These are phyloP conservation scores for Nepenthes mirabilis DNA, from an alignment of 148 eudicot genomes.

Conservation along the genomic window DNA sequence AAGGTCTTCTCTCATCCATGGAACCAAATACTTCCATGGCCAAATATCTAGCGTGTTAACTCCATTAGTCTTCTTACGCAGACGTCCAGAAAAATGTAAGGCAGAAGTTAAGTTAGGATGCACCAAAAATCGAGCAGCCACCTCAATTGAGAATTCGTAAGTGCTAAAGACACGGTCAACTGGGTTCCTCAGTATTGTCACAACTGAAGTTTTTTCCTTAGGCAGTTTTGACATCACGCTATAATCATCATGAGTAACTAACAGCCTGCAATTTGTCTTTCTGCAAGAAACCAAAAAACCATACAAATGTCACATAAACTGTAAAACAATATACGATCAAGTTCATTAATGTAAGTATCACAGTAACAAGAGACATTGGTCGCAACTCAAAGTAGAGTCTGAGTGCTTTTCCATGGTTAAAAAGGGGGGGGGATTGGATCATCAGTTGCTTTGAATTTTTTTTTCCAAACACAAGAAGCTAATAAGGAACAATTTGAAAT, in stretches of 20 bases:
- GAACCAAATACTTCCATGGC: constrained; percentile 99
- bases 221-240: constrained; percentile 86
- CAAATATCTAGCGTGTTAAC: constrained; percentile 85
- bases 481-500: too few relatives aligned
- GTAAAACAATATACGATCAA: background rate
- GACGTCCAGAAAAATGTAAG: constrained; percentile 31
- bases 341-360: too few relatives aligned
- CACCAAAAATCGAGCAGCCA: constrained; percentile 86
- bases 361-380: too few relatives aligned
- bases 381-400: too few relatives aligned
- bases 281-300: constrained; percentile 28
- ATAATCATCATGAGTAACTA: constrained; percentile 91
- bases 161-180: constrained; percentile 90
- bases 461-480: too few relatives aligned
- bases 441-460: too few relatives aligned
- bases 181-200: constrained; percentile 85
- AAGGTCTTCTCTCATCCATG: constrained; percentile 98
- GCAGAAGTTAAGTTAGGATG: constrained; percentile 85
- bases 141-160: constrained; percentile 87
- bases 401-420: too few relatives aligned
- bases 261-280: constrained; percentile 65
- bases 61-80: constrained; percentile 38
- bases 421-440: too few relatives aligned
- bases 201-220: constrained; percentile 69
- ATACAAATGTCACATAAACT: constrained; percentile 1